These are phyloP conservation scores for Oryza punctata DNA, from an alignment of 176 grass and related monocot species.

Conservation along the genomic window DNA sequence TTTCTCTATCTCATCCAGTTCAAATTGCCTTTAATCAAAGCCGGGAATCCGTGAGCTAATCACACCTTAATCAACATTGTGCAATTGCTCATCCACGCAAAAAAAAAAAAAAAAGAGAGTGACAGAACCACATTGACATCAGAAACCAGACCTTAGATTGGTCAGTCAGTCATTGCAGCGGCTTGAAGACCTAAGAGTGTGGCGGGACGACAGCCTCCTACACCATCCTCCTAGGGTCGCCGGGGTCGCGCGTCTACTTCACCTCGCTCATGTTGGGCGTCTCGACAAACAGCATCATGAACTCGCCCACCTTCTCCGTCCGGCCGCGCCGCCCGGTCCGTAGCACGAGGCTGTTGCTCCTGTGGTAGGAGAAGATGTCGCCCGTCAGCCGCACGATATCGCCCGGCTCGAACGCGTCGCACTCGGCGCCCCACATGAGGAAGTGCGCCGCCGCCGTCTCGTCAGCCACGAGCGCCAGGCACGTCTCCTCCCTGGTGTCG, in stretches of 20 bases:
- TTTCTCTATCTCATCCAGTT: no score
- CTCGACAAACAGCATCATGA: conserved; percentile 88
- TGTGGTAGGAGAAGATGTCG: conserved; percentile 84
- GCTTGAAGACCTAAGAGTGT: conserved; percentile 58
- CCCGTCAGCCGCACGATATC: conserved; percentile 68
- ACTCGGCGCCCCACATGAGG: conserved; percentile 80
- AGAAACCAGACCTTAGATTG: not conserved
- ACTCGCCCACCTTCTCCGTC: conserved; percentile 68
- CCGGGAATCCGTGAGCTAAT: not conserved
- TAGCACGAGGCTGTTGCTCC: conserved; percentile 55
- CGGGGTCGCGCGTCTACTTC: conserved; percentile 42
- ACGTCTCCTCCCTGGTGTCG: conserved; percentile 42
- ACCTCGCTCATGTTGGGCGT: conserved; percentile 94
- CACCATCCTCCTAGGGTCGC: conserved; percentile 49
- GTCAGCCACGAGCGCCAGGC: conserved; percentile 69
- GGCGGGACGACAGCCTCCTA: conserved; percentile 57
- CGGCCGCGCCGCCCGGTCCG: conserved; percentile 65
- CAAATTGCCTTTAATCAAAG: no score
- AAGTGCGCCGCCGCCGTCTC: conserved; percentile 76
- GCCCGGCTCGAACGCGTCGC: conserved; percentile 66
- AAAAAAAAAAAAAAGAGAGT: no score
- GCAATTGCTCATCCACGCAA: not conserved
- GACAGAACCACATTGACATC: not conserved
- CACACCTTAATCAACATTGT: not conserved
- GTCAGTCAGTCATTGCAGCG: conserved; percentile 21